Percentiles rank a stretch among this genome's conserved stretches.
Evolutionary conservation across 257 asterid genomes (phyloP).

Genomic region (Parsonsia alboflavescens): DNA sequence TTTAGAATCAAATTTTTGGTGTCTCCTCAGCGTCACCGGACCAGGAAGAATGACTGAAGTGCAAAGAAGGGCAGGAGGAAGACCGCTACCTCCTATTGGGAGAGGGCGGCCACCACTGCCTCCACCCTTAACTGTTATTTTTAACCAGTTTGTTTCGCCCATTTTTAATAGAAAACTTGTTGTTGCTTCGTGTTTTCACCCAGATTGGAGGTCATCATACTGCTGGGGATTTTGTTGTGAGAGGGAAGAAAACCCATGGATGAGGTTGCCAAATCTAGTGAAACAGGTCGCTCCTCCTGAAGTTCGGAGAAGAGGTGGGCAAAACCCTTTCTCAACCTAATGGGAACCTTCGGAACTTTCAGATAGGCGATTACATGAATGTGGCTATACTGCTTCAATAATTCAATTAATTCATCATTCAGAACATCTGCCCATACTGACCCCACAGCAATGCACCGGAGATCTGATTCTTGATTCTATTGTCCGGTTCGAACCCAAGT

Average conservation of each 20-base stretch:
- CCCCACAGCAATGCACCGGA: no score
- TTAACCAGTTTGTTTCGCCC: not conserved
- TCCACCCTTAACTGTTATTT: conserved; percentile 12
- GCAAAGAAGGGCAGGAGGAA: conserved; percentile 47
- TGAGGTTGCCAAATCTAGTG: conserved; percentile 87
- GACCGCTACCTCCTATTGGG: conserved; percentile 44
- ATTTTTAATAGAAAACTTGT: not conserved
- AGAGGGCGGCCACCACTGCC: conserved; percentile 65
- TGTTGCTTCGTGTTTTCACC: conserved; percentile 83
- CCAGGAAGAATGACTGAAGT: conserved; percentile 44
- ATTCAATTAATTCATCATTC: no score
- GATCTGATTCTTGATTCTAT: no score
- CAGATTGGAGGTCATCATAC: conserved; percentile 91
- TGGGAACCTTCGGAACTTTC: no score
- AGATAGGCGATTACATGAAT: no score
- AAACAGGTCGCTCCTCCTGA: no score
- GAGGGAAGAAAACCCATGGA: conserved; percentile 99
- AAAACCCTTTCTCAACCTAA: no score
- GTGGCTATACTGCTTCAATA: no score
- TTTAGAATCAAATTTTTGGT: not conserved
- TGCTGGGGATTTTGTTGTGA: conserved; percentile 77
- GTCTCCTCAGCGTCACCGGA: not conserved
- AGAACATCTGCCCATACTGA: no score
- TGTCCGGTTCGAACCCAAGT: no score
- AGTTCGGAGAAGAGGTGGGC: no score